phyloP scores from a whole-genome alignment of 371 early-diverging fungal species.

The Mortierella sp. region DNA sequence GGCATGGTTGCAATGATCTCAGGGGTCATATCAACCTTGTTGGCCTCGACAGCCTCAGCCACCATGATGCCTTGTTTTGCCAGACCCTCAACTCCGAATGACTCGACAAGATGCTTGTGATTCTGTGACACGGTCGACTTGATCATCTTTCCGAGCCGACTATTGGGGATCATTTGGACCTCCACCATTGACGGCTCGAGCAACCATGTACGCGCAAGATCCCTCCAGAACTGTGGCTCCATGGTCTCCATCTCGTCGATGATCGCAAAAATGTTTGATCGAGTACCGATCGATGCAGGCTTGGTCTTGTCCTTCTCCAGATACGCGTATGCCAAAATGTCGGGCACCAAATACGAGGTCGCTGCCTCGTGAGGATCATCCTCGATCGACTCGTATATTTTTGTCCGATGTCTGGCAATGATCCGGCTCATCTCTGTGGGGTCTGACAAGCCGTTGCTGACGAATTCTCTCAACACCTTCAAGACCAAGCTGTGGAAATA shows the following conservation, averaged over 20 bases:
- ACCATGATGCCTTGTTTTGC: slow-evolving; percentile 60
- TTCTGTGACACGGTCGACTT: slow-evolving; percentile 59
- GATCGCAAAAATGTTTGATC: slow-evolving; percentile 62
- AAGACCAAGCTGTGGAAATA: slow-evolving; percentile 57
- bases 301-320: slow-evolving; percentile 34
- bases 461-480: slow-evolving; percentile 58
- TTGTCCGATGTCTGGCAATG: slow-evolving; percentile 59
- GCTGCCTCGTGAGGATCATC: slow-evolving; percentile 74
- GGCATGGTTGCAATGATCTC: slow-evolving; percentile 68
- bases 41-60: slow-evolving; percentile 68
- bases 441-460: slow-evolving; percentile 48
- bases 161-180: slow-evolving; percentile 73
- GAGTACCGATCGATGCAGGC: slow-evolving; percentile 59
- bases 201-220: slow-evolving; percentile 69
- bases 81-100: slow-evolving; percentile 65
- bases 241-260: slow-evolving; percentile 64
- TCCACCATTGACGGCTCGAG: slow-evolving; percentile 68
- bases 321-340: slow-evolving; percentile 71
- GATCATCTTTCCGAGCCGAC: slow-evolving; percentile 61
- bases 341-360: slow-evolving; percentile 65
- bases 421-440: slow-evolving; percentile 48
- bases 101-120: slow-evolving; percentile 57
- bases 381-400: slow-evolving; percentile 68
- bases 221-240: slow-evolving; percentile 72
- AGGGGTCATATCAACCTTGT: slow-evolving; percentile 67